Base-by-base conservation (phyloP, 306 rosid species). In the Senna siamea region DNA sequence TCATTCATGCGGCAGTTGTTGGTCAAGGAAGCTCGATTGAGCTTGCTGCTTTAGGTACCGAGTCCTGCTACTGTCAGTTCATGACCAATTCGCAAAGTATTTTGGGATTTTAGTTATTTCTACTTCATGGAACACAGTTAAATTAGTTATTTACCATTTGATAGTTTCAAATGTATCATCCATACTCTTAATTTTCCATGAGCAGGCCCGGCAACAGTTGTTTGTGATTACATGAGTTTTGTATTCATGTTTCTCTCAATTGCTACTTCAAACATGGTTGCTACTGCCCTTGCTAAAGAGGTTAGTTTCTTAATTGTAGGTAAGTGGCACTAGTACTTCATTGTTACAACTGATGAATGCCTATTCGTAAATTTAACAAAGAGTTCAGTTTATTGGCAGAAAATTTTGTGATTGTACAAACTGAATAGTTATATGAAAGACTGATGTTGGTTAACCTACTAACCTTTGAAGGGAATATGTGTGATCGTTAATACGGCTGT, bases 231-330 rank as follows among this genome's bases (percentile, higher is more conserved):
- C 77, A 79, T 82, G 80, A 85, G 94, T 81, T 91, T 86, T 14
- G 69, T 66, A 56, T 93, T 93, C 87, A 93, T 93, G 98, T 93
- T 93, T 78, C 97, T 93, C 52, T 88, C 97, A 0, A 70, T 93
- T 70, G 93, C 98, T 6, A 93, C 98, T 75, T 93, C 98, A 5
- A 93, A 93, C 78, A 89, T 93, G 97, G 94, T 93, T 52, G 97
- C 98, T 54, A 91, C 97, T 41, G 86, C 97, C 60, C 91, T 91
- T 62, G 98, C 96, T 40, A 83, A 57, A 79, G 82, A 79, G 97
- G 98, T 93, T 75, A 14, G 73, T 69, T 58, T 60, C 77, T 47
- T 41, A 1, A 17, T 17, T n/a, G 7, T 61, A 5, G 3, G 4
- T n/a, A 61, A 61, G 26, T 11, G 47, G 30, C 7, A 18, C 48